phyloP scores from a whole-genome alignment of 225 moss, liverwort and hornwort species.

The Asterella californica region DNA sequence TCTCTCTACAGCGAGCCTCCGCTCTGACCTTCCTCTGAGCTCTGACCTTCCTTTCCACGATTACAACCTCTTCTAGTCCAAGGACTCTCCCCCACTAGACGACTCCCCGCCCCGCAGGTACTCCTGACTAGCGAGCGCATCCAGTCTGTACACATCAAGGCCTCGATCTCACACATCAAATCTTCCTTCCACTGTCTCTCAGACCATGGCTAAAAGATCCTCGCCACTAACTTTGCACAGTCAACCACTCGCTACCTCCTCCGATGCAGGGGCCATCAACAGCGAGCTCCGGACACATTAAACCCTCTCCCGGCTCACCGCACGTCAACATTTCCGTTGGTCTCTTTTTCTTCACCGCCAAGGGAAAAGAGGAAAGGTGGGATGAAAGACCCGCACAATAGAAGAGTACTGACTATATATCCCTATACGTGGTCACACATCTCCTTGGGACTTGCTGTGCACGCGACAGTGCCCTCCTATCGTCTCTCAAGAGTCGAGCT shows the following conservation, averaged over 20 bases:
- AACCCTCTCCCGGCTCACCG: not conserved
- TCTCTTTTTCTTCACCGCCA: not conserved
- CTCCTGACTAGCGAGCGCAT: too few relatives aligned
- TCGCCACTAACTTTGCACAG: not conserved
- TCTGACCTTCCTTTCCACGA: slow-evolving; percentile 5
- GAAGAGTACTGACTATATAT: too few relatives aligned
- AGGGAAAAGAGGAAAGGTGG: not conserved
- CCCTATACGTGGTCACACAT: too few relatives aligned
- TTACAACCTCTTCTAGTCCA: not conserved
- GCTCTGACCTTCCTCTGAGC: too few relatives aligned
- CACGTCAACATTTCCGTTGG: too few relatives aligned
- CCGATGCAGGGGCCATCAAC: not conserved
- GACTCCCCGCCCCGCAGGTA: too few relatives aligned
- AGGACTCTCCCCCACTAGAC: not conserved
- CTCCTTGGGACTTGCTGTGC: too few relatives aligned
- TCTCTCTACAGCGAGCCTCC: not conserved
- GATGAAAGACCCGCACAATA: too few relatives aligned
- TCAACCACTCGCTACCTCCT: not conserved
- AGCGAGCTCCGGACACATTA: not conserved
- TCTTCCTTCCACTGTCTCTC: not conserved
- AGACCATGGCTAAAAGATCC: not conserved
- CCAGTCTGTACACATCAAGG: not conserved
- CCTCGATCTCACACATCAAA: not conserved
- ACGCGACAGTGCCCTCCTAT: too few relatives aligned
- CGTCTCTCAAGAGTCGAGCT: too few relatives aligned